A percentile compares a stretch with the other conserved stretches of the same genome.
These are phyloP conservation scores for Cenchrus americanus DNA, from an alignment of 176 grass and related monocot genomes.

Conservation along the genomic window DNA sequence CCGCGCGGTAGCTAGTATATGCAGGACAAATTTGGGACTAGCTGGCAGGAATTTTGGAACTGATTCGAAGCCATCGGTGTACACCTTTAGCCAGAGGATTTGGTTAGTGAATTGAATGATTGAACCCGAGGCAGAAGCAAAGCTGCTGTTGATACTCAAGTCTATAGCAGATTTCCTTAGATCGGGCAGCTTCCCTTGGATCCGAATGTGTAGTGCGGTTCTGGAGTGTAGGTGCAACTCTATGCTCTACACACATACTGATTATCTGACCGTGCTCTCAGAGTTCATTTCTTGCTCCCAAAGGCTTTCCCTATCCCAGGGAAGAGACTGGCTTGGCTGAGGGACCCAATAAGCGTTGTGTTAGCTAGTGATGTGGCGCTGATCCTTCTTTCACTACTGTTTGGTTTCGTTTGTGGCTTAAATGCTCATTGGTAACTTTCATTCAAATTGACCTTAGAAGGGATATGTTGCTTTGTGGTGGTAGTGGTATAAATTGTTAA, in stretches of 20 bases:
- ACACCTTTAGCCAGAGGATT: background rate
- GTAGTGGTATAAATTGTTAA: background rate
- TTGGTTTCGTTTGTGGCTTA: background rate
- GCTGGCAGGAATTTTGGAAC: background rate
- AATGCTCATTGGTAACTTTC: background rate
- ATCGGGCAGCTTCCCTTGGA: too few species aligned
- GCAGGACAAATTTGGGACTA: too few species aligned
- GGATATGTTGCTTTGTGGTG: background rate
- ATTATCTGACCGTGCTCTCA: too few species aligned
- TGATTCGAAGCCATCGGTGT: background rate
- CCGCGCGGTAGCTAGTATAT: background rate
- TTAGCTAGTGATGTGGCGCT: background rate
- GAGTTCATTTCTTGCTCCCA: too few species aligned
- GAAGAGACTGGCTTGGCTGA: background rate
- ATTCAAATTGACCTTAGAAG: background rate
- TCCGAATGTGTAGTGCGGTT: background rate
- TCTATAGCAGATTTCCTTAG: background rate
- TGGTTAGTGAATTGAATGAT: background rate
- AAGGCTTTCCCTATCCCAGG: background rate
- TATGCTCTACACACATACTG: too few species aligned
- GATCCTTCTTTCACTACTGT: background rate
- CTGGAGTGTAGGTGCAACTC: background rate
- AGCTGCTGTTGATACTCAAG: background rate
- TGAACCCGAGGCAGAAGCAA: background rate
- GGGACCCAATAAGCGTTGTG: background rate